Conservation (phyloP, 169 alveolate genomes). For the Cyclospora cayetanensis region DNA sequence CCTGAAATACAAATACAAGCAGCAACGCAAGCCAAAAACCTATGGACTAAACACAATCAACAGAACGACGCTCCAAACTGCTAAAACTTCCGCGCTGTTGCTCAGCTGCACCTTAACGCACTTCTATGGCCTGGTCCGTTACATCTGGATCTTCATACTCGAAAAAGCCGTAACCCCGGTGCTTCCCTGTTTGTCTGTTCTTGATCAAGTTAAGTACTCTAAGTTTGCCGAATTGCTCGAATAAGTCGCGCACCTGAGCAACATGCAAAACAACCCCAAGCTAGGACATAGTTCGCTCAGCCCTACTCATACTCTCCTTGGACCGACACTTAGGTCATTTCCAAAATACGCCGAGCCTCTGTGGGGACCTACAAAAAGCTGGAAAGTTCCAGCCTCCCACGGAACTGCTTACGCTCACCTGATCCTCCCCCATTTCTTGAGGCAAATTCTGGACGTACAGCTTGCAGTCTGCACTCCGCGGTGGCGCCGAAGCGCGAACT, state of each 20-base stretch:
- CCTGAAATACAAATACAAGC: slow-evolving; percentile 16
- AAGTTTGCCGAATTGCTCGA: slow-evolving; percentile 86
- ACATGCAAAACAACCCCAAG: too few species aligned
- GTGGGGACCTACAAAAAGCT: too few species aligned
- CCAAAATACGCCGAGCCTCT: too few species aligned
- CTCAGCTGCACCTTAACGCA: slow-evolving; percentile 1
- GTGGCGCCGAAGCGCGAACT: slow-evolving; percentile 72
- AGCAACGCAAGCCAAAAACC: background rate
- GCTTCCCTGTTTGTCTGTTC: slow-evolving; percentile 84
- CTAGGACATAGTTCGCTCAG: too few species aligned
- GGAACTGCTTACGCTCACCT: too few species aligned
- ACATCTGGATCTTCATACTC: slow-evolving; percentile 87
- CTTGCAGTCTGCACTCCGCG: slow-evolving; percentile 75
- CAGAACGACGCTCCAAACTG: background rate
- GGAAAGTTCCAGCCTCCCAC: too few species aligned
- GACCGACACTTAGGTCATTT: too few species aligned
- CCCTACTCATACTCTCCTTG: too few species aligned
- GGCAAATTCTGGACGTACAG: slow-evolving; percentile 87
- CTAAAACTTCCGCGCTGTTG: background rate
- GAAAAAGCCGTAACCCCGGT: slow-evolving; percentile 88
- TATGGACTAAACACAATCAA: background rate
- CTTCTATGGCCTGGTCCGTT: slow-evolving; percentile 86
- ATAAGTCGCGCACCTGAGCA: slow-evolving; percentile 75
- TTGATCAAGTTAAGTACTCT: slow-evolving; percentile 80
- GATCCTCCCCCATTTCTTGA: slow-evolving; percentile 83